Conservation (phyloP, 805 yeast species). For the Suhomyces prunicola region DNA sequence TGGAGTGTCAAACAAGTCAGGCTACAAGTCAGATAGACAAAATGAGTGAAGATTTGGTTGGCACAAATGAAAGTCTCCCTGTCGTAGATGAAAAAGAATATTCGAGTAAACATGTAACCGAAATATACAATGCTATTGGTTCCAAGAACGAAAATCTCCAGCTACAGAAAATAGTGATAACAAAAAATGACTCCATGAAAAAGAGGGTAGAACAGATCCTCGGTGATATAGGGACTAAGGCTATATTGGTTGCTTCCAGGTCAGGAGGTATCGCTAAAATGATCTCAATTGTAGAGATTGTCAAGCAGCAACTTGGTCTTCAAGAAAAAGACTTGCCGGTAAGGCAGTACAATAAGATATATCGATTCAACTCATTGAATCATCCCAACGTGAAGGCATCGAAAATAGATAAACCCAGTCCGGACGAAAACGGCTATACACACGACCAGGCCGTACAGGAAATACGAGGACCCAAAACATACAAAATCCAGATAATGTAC, state of each 20-base stretch:
- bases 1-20: not conserved
- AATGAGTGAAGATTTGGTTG: not conserved
- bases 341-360: constrained; percentile 13
- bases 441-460: constrained; percentile 8
- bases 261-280: constrained; percentile 17
- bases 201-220: constrained; percentile 12
- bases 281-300: constrained; percentile 18
- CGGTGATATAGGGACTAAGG: constrained; percentile 8
- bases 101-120: constrained; percentile 4
- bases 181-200: constrained; percentile 15
- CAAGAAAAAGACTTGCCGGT: not conserved
- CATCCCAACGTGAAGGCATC: not conserved
- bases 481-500: constrained; percentile 17
- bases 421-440: not conserved
- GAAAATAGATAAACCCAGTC: not conserved
- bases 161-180: constrained; percentile 6
- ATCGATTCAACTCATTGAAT: constrained; percentile 1
- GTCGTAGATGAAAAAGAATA: constrained; percentile 4
- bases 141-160: not conserved
- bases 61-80: not conserved
- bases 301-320: constrained; percentile 12
- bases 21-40: not conserved
- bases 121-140: constrained; percentile 4
- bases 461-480: constrained; percentile 21
- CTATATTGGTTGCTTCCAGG: constrained; percentile 16